Percentiles rank a stretch among this genome's conserved stretches.
phyloP scores from a whole-genome alignment of 306 rosid species.

The Cucurbita pepo region DNA sequence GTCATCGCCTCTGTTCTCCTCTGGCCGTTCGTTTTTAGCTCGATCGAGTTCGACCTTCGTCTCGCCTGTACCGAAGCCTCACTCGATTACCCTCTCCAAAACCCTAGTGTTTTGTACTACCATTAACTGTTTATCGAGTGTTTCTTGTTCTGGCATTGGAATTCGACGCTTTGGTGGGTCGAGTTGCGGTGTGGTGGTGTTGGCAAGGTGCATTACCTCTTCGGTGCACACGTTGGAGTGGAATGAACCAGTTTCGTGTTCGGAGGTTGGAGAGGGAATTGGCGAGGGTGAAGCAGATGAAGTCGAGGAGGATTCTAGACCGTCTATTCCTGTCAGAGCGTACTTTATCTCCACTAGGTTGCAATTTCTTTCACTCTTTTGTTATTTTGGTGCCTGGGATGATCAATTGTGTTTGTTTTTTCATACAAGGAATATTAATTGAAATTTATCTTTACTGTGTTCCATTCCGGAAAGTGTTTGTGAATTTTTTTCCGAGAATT shows the following conservation, averaged over 20 bases:
- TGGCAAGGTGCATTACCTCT: conserved; percentile 39
- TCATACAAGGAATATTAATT: not conserved
- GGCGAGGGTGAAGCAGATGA: conserved; percentile 15
- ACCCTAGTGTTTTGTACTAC: conserved; percentile 10
- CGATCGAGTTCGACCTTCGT: not conserved
- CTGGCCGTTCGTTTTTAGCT: conserved; percentile 11
- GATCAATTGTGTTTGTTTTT: not conserved
- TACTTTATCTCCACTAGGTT: conserved; percentile 79
- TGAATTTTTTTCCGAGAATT: not conserved
- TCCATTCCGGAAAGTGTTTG: not conserved
- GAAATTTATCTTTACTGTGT: not conserved
- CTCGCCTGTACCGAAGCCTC: conserved; percentile 6
- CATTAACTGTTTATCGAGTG: not conserved
- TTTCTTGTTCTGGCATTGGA: not conserved
- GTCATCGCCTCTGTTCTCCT: not conserved
- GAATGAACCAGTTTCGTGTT: conserved; percentile 58
- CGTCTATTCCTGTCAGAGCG: conserved; percentile 72
- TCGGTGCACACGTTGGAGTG: conserved; percentile 35
- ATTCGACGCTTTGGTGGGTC: conserved; percentile 5
- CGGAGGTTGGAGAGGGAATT: conserved; percentile 40
- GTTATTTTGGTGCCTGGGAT: not conserved
- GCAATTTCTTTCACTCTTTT: not conserved
- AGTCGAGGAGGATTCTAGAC: conserved; percentile 30
- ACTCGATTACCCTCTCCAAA: conserved; percentile 1
- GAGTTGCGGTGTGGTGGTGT: not conserved